phyloP scores from a whole-genome alignment of 2,329 filamentous ascomycete species.

The Botrytis fragariae region DNA sequence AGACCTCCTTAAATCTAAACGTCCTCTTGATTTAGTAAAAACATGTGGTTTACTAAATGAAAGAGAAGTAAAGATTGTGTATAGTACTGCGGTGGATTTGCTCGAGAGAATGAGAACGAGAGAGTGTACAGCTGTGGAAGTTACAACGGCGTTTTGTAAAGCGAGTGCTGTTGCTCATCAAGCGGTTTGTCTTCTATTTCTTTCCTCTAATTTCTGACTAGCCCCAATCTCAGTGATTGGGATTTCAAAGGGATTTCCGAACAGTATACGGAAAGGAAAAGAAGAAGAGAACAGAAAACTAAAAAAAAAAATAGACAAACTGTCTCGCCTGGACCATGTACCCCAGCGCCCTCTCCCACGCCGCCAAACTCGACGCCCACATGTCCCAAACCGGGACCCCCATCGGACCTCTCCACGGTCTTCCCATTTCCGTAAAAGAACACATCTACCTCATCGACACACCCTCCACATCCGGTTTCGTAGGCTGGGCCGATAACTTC shows the following conservation, averaged over 20 bases:
- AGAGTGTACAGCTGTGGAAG: constrained; percentile 45
- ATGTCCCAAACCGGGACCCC: constrained; percentile 41
- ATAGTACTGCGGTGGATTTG: constrained; percentile 28
- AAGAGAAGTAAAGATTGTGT: constrained; percentile 30
- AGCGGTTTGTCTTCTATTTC: constrained; percentile 41
- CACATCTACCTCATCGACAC: constrained; percentile 45
- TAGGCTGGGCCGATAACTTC: constrained; percentile 42
- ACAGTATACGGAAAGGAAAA: constrained; percentile 26
- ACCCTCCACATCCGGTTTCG: constrained; percentile 41
- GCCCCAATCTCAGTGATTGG: not conserved
- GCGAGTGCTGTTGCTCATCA: constrained; percentile 54
- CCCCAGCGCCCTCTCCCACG: constrained; percentile 45
- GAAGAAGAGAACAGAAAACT: not conserved
- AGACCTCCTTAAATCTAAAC: not conserved
- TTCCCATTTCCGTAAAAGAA: constrained; percentile 59
- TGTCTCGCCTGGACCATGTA: constrained; percentile 50
- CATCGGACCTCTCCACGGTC: constrained; percentile 60
- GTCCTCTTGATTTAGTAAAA: not conserved
- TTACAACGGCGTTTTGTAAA: constrained; percentile 54
- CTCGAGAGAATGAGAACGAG: constrained; percentile 39
- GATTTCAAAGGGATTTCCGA: not conserved
- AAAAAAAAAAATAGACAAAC: constrained; percentile 34
- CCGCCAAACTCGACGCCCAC: constrained; percentile 47
- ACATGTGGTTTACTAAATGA: not conserved
- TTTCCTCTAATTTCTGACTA: too few species aligned